Evolutionary conservation across 1,139 yeast species (phyloP), one percentile per base, ranked within the genome.

Genomic region (Meyerozyma guilliermondii): DNA sequence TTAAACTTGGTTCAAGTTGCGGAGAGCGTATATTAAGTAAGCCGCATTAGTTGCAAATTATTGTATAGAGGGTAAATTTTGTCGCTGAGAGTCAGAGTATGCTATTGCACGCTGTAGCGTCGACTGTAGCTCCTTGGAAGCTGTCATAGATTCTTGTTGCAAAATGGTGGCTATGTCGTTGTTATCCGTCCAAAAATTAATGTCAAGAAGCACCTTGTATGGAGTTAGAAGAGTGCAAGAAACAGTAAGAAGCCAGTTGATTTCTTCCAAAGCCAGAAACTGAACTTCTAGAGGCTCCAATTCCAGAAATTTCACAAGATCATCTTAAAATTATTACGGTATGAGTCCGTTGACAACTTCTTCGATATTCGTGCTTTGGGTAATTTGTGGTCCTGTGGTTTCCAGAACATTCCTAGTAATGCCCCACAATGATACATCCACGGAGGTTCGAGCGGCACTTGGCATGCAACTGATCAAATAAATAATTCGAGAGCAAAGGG

Each of bases 391-490:
- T 23, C 39, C 22, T 20, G 22, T 16, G 38, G 43, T 10, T 38
- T 40, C 33, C 39, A 44, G 8, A 35, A 43, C 20, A 42, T 39
- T 35, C 33, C 41, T 38, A 44, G 48, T 14, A 49, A 42, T 3
- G 50, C 50, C n/a, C 76, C 76, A 71, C 20, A 69, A 41, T 2
- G 74, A 65, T 1, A 60, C 60, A 46, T 71, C n/a, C 76, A 3
- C 50, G 43, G n/a, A 68, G 50, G 31, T 52, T 48, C 10, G 42
- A 38, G 20, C 53, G 60, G 39, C 72, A 65, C 6, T 40, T 29
- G 6, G 14, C 14, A 9, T 40, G 35, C 8, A 58, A 29, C 5
- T 30, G 24, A 6, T 41, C 40, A 17, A 41, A 13, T 11, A 53
- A 39, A 35, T 16, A 33, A 9, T 14, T 43, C 39, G 16, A 43